Evolutionary conservation across 352 stramenopile genomes (phyloP), one percentile per base, ranked within the genome.

Genomic region (Globisporangium paroecandrum): DNA sequence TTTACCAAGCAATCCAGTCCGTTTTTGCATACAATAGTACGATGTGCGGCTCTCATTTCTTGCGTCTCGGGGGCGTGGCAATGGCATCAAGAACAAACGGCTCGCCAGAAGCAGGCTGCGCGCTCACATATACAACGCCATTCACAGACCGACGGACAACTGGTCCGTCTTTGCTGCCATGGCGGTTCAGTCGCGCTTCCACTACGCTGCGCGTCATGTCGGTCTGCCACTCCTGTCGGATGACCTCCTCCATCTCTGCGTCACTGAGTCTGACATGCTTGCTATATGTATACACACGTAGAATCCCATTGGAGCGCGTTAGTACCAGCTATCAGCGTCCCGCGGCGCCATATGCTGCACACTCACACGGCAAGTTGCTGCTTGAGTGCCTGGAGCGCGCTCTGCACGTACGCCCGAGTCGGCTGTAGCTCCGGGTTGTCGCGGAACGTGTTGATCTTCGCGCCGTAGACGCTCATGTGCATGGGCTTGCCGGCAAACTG

Each of bases 201-300:
- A 87, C 75, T 32, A 89, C 71, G 43, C 62, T 75, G 15, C 81
- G 78, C 20, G 77, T 78, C 69, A 90, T 79, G 49, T 90, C 72
- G 2, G 80, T 89, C 29, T 79, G 81, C 83, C 85, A 91, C 51
- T 91, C 83, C 34, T 91, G 81, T 20, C 59, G 54, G 9, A 89
- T 72, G 20, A 91, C 79, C 34, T 70, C 67, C 12, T 70, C 65
- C 54, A 90, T 55, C 64, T 90, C 85, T n/a, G 65, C 55, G 15
- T 85, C 74, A 15, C 46, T 85, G 32, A 89, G 34, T 6, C 64
- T 51, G 41, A 60, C 68, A 8, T 69, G 64, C 18, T 81, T 71
- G 0, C 75, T 79, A 41, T 18, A 3, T 53, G 6, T 3, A 18
- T 15, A n/a, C 10, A 47, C 8, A 61, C 2, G 10, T 13, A 47